Evolutionary conservation across 331 rosid species (phyloP), one percentile per base, ranked within the genome.

Genomic region (Arachis monticola): DNA sequence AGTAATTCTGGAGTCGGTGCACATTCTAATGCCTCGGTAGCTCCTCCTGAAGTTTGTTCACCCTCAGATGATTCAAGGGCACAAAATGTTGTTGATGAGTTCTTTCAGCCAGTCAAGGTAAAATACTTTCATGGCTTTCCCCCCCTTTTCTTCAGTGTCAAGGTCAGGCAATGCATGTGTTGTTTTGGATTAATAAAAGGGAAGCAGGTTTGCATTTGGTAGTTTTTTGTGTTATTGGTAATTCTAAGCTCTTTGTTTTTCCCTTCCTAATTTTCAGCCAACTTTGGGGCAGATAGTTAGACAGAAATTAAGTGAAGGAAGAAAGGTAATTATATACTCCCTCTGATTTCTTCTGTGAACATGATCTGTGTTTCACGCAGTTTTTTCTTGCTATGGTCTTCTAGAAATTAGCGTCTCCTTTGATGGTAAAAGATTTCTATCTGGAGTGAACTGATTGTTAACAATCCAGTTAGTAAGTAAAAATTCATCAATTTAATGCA

Each of bases 241-340:
- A 52, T 76, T 69, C 79, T 87, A 53, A 79, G 12, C 48, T 72
- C 76, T 6, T 6, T 2, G 1, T 74, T 83, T 73, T 59, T 53
- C 44, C 7, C 60, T 64, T 64, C 46, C 40, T 41, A n/a, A 60
- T 77, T 83, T 83, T 70, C 93, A 95, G 97, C 91, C 93, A 73
- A 92, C 93, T 35, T 83, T 95, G 93, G 91, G 91, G 76, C 97
- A 90, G 88, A 86, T 92, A 64, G 97, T 92, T 58, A 85, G 90
- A 85, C 97, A 92, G 87, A 95, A 86, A 79, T 84, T 95, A 77
- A 89, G 93, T 76, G 97, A 89, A 75, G 99, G 97, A 87, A 88
- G 99, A 85, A 92, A 90, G 97, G 97, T 95, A 90, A 82, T 64
- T 14, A 51, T 57, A 35, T 60, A 63, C 65, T 40, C 75, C 72